Conservation (phyloP, 2,329 filamentous ascomycete genomes). For the Zasmidium citrigriseum region DNA sequence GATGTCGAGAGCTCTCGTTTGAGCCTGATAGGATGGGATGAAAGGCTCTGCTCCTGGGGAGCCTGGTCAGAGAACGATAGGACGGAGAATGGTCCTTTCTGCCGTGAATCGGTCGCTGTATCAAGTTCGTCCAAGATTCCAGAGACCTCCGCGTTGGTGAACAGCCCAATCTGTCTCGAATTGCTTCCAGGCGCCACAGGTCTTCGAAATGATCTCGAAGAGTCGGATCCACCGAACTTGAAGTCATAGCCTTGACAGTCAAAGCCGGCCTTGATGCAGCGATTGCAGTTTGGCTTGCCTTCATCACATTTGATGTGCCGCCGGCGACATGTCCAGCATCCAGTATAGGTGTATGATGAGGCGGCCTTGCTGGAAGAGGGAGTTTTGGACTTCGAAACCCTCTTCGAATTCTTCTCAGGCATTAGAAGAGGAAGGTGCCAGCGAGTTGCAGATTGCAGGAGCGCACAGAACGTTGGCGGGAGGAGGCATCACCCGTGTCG, state of each 20-base stretch:
- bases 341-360: conserved; percentile 8
- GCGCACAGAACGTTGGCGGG: neutral
- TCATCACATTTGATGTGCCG: conserved; percentile 10
- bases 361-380: neutral
- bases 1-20: neutral
- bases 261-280: conserved; percentile 8
- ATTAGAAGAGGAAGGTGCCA: neutral
- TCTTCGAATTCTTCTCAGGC: neutral
- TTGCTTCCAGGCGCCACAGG: conserved; percentile 1
- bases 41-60: no score
- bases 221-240: conserved; percentile 5
- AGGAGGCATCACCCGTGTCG: neutral
- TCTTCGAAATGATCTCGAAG: conserved; percentile 6
- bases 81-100: conserved; percentile 5
- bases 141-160: conserved; percentile 1
- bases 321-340: conserved; percentile 11
- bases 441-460: neutral
- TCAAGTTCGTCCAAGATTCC: conserved; percentile 3
- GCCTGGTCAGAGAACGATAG: conserved; percentile 1
- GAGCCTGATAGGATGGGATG: neutral
- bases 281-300: conserved; percentile 6
- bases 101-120: neutral
- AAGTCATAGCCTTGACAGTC: conserved; percentile 13
- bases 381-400: neutral
- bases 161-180: neutral